Base-by-base conservation (phyloP, 169 alveolate species). In the Cardiosporidium cionae region DNA sequence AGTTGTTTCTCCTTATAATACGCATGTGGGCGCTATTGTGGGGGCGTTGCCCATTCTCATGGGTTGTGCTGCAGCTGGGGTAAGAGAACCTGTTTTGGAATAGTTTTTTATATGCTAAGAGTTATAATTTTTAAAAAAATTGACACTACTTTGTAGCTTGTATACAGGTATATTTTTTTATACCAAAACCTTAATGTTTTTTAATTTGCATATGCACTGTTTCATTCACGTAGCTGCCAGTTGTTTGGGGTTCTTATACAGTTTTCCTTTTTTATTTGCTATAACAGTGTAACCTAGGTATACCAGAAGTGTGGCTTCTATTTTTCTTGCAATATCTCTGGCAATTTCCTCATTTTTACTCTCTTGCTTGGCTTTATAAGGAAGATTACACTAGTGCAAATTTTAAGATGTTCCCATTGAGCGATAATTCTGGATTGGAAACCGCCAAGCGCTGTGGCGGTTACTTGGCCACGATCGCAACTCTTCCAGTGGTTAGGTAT, bases 291-390 rank as follows among this genome's bases (percentile, higher is more conserved):
- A n/a, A n/a, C n/a, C n/a, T 73, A 25, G 9, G 28, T 0, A 23
- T 52, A 25, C 7, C 28, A 58, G 65, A 29, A 7, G 52, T 72
- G 4, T 32, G 58, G 72, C 16, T 73, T 16, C 67, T 74, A 3
- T 35, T 68, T 44, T 58, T 28, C 36, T 52, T 76, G 64, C 82
- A 76, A 58, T 37, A 53, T 16, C n/a, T 76, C 52, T 76, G 82
- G 82, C 82, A 76, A 34, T 76, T 76, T 27, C 82, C 82, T 6
- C 82, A 76, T 35, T 76, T 76, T 52, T 76, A 76, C 65, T 58
- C 78, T 28, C 67, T 76, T 16, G 80, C 76, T 68, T 76, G 78
- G 79, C 79, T 76, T 5, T 64, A 29, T 66, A 33, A 70, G 7
- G 32, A 28, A 4, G 82, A 76, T 23, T 76, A 76, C 72, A 27